phyloP scores from a whole-genome alignment of 306 rosid species.

The Vigna reflexopilosa region DNA sequence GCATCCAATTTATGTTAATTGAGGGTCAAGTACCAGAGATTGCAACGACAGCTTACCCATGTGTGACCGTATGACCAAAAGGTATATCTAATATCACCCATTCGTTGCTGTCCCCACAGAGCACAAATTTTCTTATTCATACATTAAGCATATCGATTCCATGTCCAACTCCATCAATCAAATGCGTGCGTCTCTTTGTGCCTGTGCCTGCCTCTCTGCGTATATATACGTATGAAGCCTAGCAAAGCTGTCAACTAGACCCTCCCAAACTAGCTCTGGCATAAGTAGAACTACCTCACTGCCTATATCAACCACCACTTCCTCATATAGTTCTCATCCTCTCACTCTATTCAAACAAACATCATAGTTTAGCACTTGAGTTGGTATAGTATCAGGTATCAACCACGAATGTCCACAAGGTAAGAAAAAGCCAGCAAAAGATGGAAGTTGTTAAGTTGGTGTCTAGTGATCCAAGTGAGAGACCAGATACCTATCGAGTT shows the following conservation, averaged over 20 bases:
- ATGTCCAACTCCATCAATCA: constrained; percentile 75
- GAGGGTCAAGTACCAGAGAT: constrained; percentile 37
- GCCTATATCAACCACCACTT: constrained; percentile 1
- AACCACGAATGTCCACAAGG: constrained; percentile 30
- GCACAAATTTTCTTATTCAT: constrained; percentile 56
- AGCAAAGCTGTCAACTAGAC: constrained; percentile 45
- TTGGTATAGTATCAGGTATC: constrained; percentile 37
- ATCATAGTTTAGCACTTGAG: constrained; percentile 45
- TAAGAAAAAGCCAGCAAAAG: constrained; percentile 29
- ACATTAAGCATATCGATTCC: constrained; percentile 63
- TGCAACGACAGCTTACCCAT: constrained; percentile 55
- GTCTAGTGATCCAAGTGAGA: constrained; percentile 52
- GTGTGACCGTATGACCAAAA: constrained; percentile 57
- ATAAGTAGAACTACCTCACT: constrained; percentile 33
- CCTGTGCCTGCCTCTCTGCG: background rate
- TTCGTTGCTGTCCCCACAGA: constrained; percentile 81
- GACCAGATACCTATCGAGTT: constrained; percentile 60
- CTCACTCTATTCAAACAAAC: constrained; percentile 60
- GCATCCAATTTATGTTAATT: constrained; percentile 43
- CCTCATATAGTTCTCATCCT: constrained; percentile 32
- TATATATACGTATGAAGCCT: constrained; percentile 36
- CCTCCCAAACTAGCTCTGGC: constrained; percentile 43
- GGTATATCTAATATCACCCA: constrained; percentile 67
- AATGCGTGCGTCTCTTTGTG: constrained; percentile 40
- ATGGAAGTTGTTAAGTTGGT: constrained; percentile 62